phyloP scores from a whole-genome alignment of 2,329 filamentous ascomycete genomes.

The Xylariales sp. region DNA sequence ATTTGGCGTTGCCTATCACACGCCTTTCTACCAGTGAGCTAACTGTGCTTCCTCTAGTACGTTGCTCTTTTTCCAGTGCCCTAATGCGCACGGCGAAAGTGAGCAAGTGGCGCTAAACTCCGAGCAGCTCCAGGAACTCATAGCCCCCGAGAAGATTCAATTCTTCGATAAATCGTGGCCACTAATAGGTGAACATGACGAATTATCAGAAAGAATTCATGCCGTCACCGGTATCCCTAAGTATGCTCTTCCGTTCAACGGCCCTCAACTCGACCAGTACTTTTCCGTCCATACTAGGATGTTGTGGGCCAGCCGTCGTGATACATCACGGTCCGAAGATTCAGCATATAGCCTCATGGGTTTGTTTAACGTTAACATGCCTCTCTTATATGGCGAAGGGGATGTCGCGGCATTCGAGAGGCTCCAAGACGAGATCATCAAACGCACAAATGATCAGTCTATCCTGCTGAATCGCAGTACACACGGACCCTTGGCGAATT shows the following conservation, averaged over 20 bases:
- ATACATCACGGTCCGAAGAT: background rate
- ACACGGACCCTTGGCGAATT: too few relatives aligned
- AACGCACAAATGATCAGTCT: background rate
- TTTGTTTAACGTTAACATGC: background rate
- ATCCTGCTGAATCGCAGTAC: background rate
- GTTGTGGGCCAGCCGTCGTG: background rate
- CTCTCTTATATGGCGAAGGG: background rate
- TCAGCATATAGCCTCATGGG: background rate
- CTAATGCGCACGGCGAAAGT: too few relatives aligned
- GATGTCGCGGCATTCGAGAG: background rate
- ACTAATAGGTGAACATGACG: background rate
- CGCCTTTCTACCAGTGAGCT: too few relatives aligned
- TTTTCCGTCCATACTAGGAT: too few relatives aligned
- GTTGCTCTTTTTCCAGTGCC: too few relatives aligned
- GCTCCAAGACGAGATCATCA: background rate
- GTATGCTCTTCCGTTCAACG: background rate
- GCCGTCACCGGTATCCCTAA: background rate
- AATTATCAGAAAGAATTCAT: background rate
- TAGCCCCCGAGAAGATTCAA: background rate
- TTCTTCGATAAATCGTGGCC: background rate
- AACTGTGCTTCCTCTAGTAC: too few relatives aligned
- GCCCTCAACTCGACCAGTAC: too few relatives aligned
- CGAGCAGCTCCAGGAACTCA: background rate
- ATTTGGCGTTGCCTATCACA: too few relatives aligned
- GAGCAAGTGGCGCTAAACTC: background rate